Conservation (phyloP, 2,329 filamentous ascomycete genomes). For the Aspergillus vadensis region DNA sequence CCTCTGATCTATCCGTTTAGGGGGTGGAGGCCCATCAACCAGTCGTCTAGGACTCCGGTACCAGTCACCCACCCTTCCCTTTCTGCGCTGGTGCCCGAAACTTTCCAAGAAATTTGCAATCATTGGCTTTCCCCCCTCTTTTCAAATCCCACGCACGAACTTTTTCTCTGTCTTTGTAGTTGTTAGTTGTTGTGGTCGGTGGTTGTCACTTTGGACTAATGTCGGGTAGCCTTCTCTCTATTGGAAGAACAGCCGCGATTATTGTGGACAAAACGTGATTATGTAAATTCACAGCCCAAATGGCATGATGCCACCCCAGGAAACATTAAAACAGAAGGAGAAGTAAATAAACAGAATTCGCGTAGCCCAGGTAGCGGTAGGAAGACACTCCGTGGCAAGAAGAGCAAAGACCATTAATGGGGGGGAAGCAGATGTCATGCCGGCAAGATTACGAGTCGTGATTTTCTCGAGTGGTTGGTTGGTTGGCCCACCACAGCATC, state of each 20-base stretch:
- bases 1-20: constrained; percentile 3
- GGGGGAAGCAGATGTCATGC: constrained; percentile 15
- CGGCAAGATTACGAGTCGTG: constrained; percentile 12
- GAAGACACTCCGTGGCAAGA: not conserved
- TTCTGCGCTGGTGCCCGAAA: constrained; percentile 22
- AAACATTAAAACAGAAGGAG: too few species aligned
- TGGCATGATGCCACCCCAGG: not conserved
- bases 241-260: too few species aligned
- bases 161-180: constrained; percentile 2
- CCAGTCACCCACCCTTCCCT: constrained; percentile 7
- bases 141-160: not conserved
- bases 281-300: too few species aligned
- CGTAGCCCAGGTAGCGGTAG: not conserved
- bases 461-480: not conserved
- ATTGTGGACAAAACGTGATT: too few species aligned
- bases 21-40: constrained; percentile 7
- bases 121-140: not conserved
- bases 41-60: constrained; percentile 9
- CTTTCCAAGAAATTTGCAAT: constrained; percentile 5
- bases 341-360: not conserved
- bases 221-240: too few species aligned
- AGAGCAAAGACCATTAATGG: not conserved
- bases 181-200: not conserved
- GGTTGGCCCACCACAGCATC: not conserved
- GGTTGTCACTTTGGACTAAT: too few species aligned